Evolutionary conservation across 306 rosid species (phyloP).

Genomic region (Quercus suber): DNA sequence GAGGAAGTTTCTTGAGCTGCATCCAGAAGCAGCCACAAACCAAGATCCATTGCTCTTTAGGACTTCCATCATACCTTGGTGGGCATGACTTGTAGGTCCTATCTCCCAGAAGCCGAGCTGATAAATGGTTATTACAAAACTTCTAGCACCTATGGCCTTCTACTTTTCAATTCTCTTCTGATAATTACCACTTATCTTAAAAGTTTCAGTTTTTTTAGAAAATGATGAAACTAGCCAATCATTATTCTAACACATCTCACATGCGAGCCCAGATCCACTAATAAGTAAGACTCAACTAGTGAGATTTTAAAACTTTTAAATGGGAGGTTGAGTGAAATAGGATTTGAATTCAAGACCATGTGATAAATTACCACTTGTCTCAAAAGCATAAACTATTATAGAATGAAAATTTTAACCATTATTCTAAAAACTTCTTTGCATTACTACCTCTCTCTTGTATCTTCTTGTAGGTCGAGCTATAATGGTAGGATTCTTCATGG

Average conservation of each 20-base stretch:
- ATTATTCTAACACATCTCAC: too few species aligned
- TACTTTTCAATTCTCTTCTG: not conserved
- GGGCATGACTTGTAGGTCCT: slow-evolving; percentile 41
- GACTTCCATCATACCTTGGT: slow-evolving; percentile 45
- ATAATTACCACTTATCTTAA: too few species aligned
- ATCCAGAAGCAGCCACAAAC: slow-evolving; percentile 35
- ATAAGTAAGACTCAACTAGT: too few species aligned
- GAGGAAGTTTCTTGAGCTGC: slow-evolving; percentile 44
- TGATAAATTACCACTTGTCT: too few species aligned
- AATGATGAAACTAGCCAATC: too few species aligned
- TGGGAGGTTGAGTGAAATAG: too few species aligned
- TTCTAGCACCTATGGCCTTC: not conserved
- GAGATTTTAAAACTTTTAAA: too few species aligned
- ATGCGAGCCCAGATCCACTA: too few species aligned
- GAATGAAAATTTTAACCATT: too few species aligned
- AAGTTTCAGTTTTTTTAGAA: too few species aligned
- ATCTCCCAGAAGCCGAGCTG: slow-evolving; percentile 38
- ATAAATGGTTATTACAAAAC: slow-evolving; percentile 22
- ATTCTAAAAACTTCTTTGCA: not conserved
- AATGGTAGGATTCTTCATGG: slow-evolving; percentile 49
- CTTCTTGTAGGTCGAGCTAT: slow-evolving; percentile 36
- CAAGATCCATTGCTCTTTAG: slow-evolving; percentile 32
- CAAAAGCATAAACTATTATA: too few species aligned
- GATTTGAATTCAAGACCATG: too few species aligned
- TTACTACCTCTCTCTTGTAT: not conserved